phyloP scores from a whole-genome alignment of 2,329 filamentous ascomycete species.

The Ascochyta lentis region DNA sequence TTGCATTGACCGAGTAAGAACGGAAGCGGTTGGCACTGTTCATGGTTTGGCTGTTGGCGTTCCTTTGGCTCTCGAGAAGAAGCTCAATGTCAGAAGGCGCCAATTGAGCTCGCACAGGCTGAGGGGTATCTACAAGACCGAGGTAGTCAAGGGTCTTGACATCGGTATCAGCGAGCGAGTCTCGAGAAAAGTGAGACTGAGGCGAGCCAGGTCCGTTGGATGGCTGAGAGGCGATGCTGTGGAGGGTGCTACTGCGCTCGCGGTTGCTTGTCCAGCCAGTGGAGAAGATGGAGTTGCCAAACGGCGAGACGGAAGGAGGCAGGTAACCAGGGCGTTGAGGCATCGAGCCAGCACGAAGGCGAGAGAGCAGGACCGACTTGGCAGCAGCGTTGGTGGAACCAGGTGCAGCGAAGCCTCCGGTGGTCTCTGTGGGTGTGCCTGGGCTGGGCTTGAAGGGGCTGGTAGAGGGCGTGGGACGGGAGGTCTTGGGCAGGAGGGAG shows the following conservation, averaged over 20 bases:
- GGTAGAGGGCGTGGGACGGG: constrained; percentile 83
- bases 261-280: constrained; percentile 83
- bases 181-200: constrained; percentile 82
- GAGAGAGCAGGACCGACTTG: constrained; percentile 78
- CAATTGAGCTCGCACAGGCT: constrained; percentile 76
- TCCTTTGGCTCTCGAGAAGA: constrained; percentile 58
- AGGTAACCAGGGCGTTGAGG: constrained; percentile 81
- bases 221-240: constrained; percentile 87
- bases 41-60: constrained; percentile 65
- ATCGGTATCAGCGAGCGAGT: constrained; percentile 84
- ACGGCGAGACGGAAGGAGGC: constrained; percentile 65
- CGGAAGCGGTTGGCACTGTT: constrained; percentile 84
- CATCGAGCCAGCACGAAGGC: constrained; percentile 91
- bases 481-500: constrained; percentile 74
- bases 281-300: constrained; percentile 87
- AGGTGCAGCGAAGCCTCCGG: constrained; percentile 48
- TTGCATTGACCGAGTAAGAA: constrained; percentile 98
- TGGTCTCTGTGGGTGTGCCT: constrained; percentile 48
- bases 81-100: constrained; percentile 65
- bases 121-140: constrained; percentile 90
- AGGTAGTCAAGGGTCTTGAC: constrained; percentile 95
- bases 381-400: constrained; percentile 58
- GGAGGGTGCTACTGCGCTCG: constrained; percentile 85
- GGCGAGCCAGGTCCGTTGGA: constrained; percentile 87
- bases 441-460: constrained; percentile 80